Evolutionary conservation across 495 filamentous ascomycete genomes (phyloP).

Genomic region (Aspergillus biplanus): DNA sequence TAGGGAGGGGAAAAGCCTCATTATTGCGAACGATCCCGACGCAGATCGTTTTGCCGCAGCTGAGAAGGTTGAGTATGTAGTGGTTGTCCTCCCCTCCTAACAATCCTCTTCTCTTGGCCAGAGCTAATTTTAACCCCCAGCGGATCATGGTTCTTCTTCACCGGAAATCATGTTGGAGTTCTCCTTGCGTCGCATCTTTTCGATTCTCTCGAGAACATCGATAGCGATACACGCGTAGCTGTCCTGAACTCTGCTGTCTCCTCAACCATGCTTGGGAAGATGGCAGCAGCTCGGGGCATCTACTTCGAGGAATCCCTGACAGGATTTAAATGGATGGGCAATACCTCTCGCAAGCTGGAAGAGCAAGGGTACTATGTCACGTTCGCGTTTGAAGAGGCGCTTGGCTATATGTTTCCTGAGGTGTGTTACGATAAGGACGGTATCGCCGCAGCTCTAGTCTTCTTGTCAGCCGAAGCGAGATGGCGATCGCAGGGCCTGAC

Average conservation of each 20-base stretch:
- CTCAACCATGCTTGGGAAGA: slow-evolving; percentile 63
- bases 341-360: slow-evolving; percentile 47
- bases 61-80: slow-evolving; percentile 56
- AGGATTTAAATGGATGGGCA: slow-evolving; percentile 76
- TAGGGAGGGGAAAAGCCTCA: slow-evolving; percentile 46
- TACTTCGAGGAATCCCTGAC: slow-evolving; percentile 68
- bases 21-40: slow-evolving; percentile 73
- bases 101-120: background rate
- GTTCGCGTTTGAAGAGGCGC: slow-evolving; percentile 74
- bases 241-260: slow-evolving; percentile 70
- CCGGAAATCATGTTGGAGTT: slow-evolving; percentile 70
- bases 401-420: slow-evolving; percentile 73
- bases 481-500: slow-evolving; percentile 60
- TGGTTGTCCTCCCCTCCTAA: background rate
- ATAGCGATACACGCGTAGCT: slow-evolving; percentile 42
- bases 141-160: slow-evolving; percentile 64
- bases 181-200: slow-evolving; percentile 63
- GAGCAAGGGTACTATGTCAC: slow-evolving; percentile 52
- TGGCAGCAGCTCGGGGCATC: slow-evolving; percentile 60
- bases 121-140: slow-evolving; percentile 17
- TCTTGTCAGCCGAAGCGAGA: slow-evolving; percentile 58
- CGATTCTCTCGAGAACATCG: slow-evolving; percentile 40
- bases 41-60: slow-evolving; percentile 73
- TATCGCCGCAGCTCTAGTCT: slow-evolving; percentile 67
- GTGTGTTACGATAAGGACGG: slow-evolving; percentile 74